Base-by-base conservation (phyloP, 352 stramenopile genomes). In the Phytopythium ostracodes region DNA sequence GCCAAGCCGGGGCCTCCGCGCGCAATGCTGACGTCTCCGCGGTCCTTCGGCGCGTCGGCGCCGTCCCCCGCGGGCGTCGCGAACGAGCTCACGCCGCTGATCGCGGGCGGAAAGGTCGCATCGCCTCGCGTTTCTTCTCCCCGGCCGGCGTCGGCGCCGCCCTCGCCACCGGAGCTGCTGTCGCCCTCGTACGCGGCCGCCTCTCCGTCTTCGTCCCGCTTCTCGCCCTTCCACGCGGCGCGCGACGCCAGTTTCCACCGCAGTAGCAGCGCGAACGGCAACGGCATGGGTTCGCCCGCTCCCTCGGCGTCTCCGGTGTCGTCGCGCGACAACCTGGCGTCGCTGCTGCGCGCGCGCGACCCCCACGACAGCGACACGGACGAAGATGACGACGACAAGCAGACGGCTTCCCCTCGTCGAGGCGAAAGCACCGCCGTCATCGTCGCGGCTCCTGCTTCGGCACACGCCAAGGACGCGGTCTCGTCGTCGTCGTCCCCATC, bases 21-120 rank as follows among this genome's bases (percentile, higher is more conserved):
- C n/a, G n/a, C 43, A 6, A 50, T 50, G 43, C 20, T 50, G n/a
- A 27, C 46, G 46, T 31, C 46, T 33, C 46, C 46, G 46, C 46
- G 46, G 46, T 27, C 24, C 46, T 52, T 33, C 46, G 24, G 46
- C 46, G 24, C 46, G 11, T 17, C 46, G 22, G 43, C 43, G 24
- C 50, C 27, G 50, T 18, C 65, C 55, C 56, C 63, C 6, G 57
- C 8, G 22, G 25, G 33, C 36, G 44, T 53, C 47, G 35, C 59
- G 51, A 89, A 70, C 0, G 81, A 90, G 61, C 71, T 77, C 44
- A 90, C 81, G 55, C 81, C 81, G 65, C 65, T 90, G 20, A 88
- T 90, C 51, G 49, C 66, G 22, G 47, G 52, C 18, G 43, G 50
- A 14, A 55, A 63, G 43, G n/a, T 49, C 38, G 44, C 54, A 24